Evolutionary conservation across 2,329 filamentous ascomycete genomes (phyloP).

Genomic region (Diaporthe batatas): DNA sequence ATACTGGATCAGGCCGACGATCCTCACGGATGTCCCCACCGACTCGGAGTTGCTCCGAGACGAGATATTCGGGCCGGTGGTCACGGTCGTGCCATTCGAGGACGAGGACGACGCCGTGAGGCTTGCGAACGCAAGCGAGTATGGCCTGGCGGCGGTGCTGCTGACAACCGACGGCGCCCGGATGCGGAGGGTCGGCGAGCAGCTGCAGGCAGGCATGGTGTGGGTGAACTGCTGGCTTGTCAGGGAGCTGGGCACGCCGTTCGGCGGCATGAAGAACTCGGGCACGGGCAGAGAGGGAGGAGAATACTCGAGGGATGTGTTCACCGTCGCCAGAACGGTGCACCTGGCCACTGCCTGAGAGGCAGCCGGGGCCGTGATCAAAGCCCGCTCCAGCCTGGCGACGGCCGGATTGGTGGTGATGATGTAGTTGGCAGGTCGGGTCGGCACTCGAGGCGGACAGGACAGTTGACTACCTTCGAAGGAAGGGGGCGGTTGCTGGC

Average conservation of each 20-base stretch:
- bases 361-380: neutral
- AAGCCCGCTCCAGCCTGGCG: neutral
- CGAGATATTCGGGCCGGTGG: conserved; percentile 59
- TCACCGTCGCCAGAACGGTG: conserved; percentile 50
- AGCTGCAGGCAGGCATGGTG: conserved; percentile 50
- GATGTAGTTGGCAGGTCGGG: neutral
- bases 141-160: conserved; percentile 50
- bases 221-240: conserved; percentile 54
- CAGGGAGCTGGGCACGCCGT: conserved; percentile 51
- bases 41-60: conserved; percentile 52
- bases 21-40: conserved; percentile 46
- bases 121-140: conserved; percentile 49
- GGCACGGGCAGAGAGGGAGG: conserved; percentile 51
- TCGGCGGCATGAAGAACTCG: conserved; percentile 53
- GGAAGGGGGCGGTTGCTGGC: too few relatives aligned
- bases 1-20: conserved; percentile 49
- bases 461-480: neutral
- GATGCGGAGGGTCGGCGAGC: conserved; percentile 50
- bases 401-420: neutral
- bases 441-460: conserved; percentile 24
- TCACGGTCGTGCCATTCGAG: conserved; percentile 54
- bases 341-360: conserved; percentile 43
- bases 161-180: conserved; percentile 49
- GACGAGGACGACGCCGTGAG: conserved; percentile 47
- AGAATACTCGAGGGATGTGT: conserved; percentile 51